Base-by-base conservation (phyloP, 441 rosid genomes). In the Croton laevigatus region DNA sequence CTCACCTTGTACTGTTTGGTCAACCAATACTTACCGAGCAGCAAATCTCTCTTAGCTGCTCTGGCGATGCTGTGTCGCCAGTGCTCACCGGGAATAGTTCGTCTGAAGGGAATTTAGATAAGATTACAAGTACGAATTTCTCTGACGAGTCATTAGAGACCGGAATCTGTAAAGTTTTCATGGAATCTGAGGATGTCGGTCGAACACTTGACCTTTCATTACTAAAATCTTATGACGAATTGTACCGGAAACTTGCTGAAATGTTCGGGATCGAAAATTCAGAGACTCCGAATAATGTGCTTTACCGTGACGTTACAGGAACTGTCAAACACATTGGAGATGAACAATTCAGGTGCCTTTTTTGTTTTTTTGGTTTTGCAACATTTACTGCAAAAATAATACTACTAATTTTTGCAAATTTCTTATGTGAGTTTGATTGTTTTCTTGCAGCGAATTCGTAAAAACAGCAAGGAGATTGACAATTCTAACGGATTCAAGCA, bases 1-100 rank as follows among this genome's bases (percentile, higher is more conserved):
- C 90, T 2, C 94, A 85, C 70, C 85, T 95, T 57, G 75, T 91
- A 19, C 81, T 95, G 79, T 95, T 95, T n/a, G 99, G 99, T 20
- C 87, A 88, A 74, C 85, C 84, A 3, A 95, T 95, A 76, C 82
- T 91, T 60, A 86, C 96, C 0, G 95, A 93, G 81, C 93, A 88
- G 67, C 93, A 90, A 66, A 80, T 76, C 69, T 82, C 90, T 23
- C 88, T 66, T 62, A 77, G 88, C 75, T 75, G 81, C 75, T 80
- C 86, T 27, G 81, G 80, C 22, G 86, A 82, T 65, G 57, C 80
- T 0, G 77, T 65, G 60, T 79, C 89, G 3, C 75, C 81, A 0
- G 85, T 80, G 61, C 74, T 57, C 53, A 70, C 80, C n/a, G 85
- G 85, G 59, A 83, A 80, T 70, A 76, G 79, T 73, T 87, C 79